phyloP scores from a whole-genome alignment of 139 green algal species.

The Chlamydomonas schloesseri region DNA sequence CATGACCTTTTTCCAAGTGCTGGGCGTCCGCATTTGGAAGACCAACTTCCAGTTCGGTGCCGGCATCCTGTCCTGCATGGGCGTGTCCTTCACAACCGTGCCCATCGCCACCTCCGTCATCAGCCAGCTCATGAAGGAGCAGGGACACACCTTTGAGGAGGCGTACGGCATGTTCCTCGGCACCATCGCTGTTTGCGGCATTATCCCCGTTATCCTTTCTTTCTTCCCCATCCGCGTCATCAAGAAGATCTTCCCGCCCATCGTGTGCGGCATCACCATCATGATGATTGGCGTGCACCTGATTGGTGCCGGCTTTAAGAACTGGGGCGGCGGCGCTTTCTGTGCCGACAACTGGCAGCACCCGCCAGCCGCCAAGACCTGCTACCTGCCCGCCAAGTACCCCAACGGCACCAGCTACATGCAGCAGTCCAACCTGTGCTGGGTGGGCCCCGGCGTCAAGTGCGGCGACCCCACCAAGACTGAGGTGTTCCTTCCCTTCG shows the following conservation, averaged over 20 bases:
- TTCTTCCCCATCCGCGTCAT: slow-evolving; percentile 75
- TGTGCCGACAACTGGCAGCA: slow-evolving; percentile 74
- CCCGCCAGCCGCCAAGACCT: not conserved
- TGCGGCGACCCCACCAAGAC: slow-evolving; percentile 62
- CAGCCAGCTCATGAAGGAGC: slow-evolving; percentile 40
- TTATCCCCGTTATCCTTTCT: slow-evolving; percentile 72
- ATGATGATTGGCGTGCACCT: slow-evolving; percentile 79
- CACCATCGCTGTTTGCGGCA: slow-evolving; percentile 67
- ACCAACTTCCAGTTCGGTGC: slow-evolving; percentile 55
- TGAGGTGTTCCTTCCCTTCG: slow-evolving; percentile 74
- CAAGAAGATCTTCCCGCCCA: slow-evolving; percentile 67
- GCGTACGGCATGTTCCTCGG: slow-evolving; percentile 80
- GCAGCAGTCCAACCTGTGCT: not conserved
- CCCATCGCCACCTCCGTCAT: slow-evolving; percentile 59
- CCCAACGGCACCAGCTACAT: slow-evolving; percentile 22
- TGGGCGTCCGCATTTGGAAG: slow-evolving; percentile 27
- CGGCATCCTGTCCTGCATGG: slow-evolving; percentile 77
- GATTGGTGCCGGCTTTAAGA: slow-evolving; percentile 72
- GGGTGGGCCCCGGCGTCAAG: slow-evolving; percentile 28
- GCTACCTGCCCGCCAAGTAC: slow-evolving; percentile 12
- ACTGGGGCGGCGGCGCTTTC: slow-evolving; percentile 83
- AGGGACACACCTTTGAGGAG: slow-evolving; percentile 54
- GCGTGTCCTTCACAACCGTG: slow-evolving; percentile 74
- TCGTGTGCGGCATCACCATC: slow-evolving; percentile 76
- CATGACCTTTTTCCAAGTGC: slow-evolving; percentile 56